phyloP scores from a whole-genome alignment of 768 basidiomycete species.

The Cystoderma amianthinum region DNA sequence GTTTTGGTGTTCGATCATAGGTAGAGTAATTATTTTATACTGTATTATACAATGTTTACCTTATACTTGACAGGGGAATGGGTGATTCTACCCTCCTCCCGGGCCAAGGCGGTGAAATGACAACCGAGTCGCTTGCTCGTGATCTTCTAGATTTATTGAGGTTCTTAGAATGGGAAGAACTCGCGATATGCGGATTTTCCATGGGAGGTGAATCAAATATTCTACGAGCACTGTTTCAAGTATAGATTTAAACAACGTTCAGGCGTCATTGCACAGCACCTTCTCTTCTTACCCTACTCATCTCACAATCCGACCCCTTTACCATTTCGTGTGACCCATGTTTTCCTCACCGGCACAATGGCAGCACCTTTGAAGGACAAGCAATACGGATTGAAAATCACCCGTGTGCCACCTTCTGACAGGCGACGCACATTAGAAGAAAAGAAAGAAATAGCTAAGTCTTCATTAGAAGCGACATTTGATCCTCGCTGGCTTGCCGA shows the following conservation, averaged over 20 bases:
- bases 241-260: too few species aligned
- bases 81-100: slow-evolving; percentile 31
- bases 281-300: slow-evolving; percentile 35
- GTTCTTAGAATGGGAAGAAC: slow-evolving; percentile 28
- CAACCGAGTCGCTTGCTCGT: slow-evolving; percentile 36
- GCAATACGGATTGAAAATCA: slow-evolving; percentile 16
- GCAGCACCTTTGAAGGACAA: slow-evolving; percentile 11
- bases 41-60: background rate
- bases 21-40: slow-evolving; percentile 1
- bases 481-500: slow-evolving; percentile 25
- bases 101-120: slow-evolving; percentile 25
- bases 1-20: slow-evolving; percentile 38
- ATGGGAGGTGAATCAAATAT: slow-evolving; percentile 34
- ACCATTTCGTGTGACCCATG: slow-evolving; percentile 33
- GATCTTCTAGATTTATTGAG: slow-evolving; percentile 33
- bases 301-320: slow-evolving; percentile 23
- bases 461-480: slow-evolving; percentile 19
- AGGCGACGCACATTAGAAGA: slow-evolving; percentile 17
- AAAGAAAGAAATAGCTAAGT: slow-evolving; percentile 20
- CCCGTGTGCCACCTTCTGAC: slow-evolving; percentile 5
- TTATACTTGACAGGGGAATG: slow-evolving; percentile 28
- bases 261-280: slow-evolving; percentile 37
- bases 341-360: slow-evolving; percentile 30
- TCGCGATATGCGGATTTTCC: slow-evolving; percentile 41
- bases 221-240: too few species aligned